A percentile compares a stretch with the other conserved stretches of the same genome.
Evolutionary conservation across 2,329 filamentous ascomycete species (phyloP).

Genomic region (Mycogone perniciosa): DNA sequence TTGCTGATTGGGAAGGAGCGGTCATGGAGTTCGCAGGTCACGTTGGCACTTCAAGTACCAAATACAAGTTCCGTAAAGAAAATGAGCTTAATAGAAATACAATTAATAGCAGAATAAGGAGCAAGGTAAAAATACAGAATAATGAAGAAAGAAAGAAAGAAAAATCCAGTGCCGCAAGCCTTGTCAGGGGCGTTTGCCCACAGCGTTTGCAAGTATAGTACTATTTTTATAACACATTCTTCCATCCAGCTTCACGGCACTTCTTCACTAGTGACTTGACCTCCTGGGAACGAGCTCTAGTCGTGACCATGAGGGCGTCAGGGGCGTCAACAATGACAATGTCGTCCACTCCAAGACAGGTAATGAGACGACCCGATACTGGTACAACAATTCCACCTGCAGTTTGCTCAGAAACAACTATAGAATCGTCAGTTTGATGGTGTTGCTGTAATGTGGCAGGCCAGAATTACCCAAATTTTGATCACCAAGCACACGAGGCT

Average conservation of each 20-base stretch:
- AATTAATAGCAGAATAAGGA: no score
- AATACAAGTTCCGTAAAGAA: no score
- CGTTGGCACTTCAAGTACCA: no score
- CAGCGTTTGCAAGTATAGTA: background rate
- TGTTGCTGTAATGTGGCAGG: background rate
- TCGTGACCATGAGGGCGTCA: slow-evolving; percentile 23
- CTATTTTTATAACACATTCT: slow-evolving; percentile 16
- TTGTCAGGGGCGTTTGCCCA: no score
- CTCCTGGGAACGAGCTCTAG: slow-evolving; percentile 22
- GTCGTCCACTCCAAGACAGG: slow-evolving; percentile 22
- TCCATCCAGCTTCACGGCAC: slow-evolving; percentile 20
- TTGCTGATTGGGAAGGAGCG: background rate
- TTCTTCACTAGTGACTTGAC: slow-evolving; percentile 23
- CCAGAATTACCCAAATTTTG: slow-evolving; percentile 17
- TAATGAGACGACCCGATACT: slow-evolving; percentile 20
- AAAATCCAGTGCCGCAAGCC: background rate
- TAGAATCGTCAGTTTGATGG: background rate
- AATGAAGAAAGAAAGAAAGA: background rate
- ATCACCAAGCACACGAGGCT: slow-evolving; percentile 19
- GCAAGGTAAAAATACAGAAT: no score
- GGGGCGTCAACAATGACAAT: slow-evolving; percentile 22
- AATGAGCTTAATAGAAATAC: no score
- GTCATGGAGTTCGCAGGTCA: background rate
- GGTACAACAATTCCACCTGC: slow-evolving; percentile 22
- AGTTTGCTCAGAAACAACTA: slow-evolving; percentile 21